Evolutionary conservation across 768 basidiomycete species (phyloP).

Genomic region (Zangia roseola): DNA sequence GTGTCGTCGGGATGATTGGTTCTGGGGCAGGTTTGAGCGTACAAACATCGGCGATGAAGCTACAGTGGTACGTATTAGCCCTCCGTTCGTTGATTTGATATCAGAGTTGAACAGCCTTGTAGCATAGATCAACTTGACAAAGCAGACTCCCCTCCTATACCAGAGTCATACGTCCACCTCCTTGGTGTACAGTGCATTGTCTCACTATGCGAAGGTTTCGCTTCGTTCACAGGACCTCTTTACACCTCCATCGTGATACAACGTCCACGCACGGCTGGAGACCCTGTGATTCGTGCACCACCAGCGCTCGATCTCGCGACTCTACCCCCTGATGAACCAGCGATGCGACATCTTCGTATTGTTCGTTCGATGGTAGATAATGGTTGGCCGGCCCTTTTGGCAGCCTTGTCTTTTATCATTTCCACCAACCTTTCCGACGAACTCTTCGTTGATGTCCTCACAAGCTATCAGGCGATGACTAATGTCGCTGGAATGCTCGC

Average conservation of each 20-base stretch:
- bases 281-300: conserved; percentile 66
- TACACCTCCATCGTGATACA: conserved; percentile 72
- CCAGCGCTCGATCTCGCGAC: conserved; percentile 64
- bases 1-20: conserved; percentile 85
- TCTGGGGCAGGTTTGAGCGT: conserved; percentile 67
- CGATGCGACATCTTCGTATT: conserved; percentile 56
- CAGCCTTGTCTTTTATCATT: conserved; percentile 86
- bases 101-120: not conserved
- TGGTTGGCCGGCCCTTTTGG: conserved; percentile 91
- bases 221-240: conserved; percentile 69
- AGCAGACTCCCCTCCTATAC: conserved; percentile 89
- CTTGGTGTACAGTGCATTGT: conserved; percentile 86
- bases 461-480: conserved; percentile 79
- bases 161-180: conserved; percentile 92
- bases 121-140: conserved; percentile 99
- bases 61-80: conserved; percentile 70
- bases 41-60: conserved; percentile 77
- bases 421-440: conserved; percentile 90
- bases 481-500: conserved; percentile 89
- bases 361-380: conserved; percentile 79
- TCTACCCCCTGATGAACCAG: conserved; percentile 51
- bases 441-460: conserved; percentile 84
- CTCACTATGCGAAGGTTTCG: conserved; percentile 84
- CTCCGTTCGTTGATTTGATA: not conserved
- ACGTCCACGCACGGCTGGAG: conserved; percentile 58